Conservation (phyloP, 257 asterid species). For the Coffea canephora region DNA sequence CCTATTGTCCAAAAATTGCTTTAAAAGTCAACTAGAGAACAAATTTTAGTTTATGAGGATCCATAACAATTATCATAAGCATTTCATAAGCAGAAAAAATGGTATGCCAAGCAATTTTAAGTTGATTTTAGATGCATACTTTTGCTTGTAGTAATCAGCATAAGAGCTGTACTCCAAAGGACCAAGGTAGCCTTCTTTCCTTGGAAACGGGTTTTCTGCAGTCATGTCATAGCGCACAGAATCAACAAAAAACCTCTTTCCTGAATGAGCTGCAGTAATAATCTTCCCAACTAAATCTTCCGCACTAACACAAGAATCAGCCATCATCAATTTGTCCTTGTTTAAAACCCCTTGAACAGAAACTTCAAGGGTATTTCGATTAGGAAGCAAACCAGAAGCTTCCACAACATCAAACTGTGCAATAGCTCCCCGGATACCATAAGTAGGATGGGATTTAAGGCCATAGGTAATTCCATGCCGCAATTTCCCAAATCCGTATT, state of each 20-base stretch:
- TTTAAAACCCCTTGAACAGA: slow-evolving; percentile 37
- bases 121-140: slow-evolving; percentile 47
- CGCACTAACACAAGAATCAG: slow-evolving; percentile 66
- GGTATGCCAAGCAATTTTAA: slow-evolving; percentile 12
- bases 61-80: background rate
- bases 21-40: background rate
- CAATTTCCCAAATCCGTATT: slow-evolving; percentile 92
- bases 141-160: slow-evolving; percentile 95
- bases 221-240: slow-evolving; percentile 90
- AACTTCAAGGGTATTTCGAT: slow-evolving; percentile 44
- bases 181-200: slow-evolving; percentile 99
- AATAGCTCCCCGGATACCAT: slow-evolving; percentile 96
- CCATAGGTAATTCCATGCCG: slow-evolving; percentile 82
- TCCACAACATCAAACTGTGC: slow-evolving; percentile 93
- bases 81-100: slow-evolving; percentile 16
- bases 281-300: slow-evolving; percentile 76
- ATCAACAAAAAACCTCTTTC: slow-evolving; percentile 96
- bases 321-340: slow-evolving; percentile 68
- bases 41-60: background rate
- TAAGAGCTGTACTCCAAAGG: slow-evolving; percentile 95
- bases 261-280: slow-evolving; percentile 97
- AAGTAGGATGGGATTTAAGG: slow-evolving; percentile 86
- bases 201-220: slow-evolving; percentile 92
- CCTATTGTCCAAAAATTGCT: background rate
- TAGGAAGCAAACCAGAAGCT: slow-evolving; percentile 85